Base-by-base conservation (phyloP, 192 early-diverging fungal species). In the Linnemannia zychae region DNA sequence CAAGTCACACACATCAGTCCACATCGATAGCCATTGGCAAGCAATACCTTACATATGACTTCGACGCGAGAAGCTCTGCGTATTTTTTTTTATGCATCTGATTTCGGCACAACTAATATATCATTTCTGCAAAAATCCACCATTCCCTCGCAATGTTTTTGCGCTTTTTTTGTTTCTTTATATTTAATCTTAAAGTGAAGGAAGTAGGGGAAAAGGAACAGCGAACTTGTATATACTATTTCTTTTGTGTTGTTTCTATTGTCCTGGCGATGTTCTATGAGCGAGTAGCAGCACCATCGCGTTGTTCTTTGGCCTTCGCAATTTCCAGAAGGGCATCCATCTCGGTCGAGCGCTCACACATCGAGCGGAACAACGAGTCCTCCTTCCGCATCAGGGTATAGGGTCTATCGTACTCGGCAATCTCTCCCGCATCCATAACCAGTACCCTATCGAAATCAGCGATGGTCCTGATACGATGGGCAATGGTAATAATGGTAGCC, bases 401-500 rank as follows among this genome's bases (percentile, higher is more conserved):
- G 4, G 97, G 97, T 38, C 92, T 92, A 77, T 95, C 97, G 90
- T 91, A 97, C 79, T 99, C 97, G 13, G 92, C 92, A 7, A 98
- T 79, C 31, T 87, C 75, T 20, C 97, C 97, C 33, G 90, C 89
- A 80, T 96, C 94, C 80, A 97, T 74, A 12, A 95, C 93, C 68
- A 92, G 77, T 9, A 95, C 88, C 12, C 87, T 88, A 77, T 95
- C 93, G 71, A 92, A 95, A 76, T 94, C 94, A 13, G 94, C 93
- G 46, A 97, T 92, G 0, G 97, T 97, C 72, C 91, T 90, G 65
- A 97, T 71, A 24, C 96, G 91, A 77, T 99, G 98, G 3, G 98
- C 98, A 86, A 99, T 97, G 65, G 92, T 94, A 46, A 99, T 79
- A 33, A 99, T 77, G 7, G 97, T 98, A 18, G 92, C 89, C 40